Percentiles rank a stretch among this genome's conserved stretches.
Evolutionary conservation across 306 rosid genomes (phyloP).

Genomic region (Fragaria iinumae): DNA sequence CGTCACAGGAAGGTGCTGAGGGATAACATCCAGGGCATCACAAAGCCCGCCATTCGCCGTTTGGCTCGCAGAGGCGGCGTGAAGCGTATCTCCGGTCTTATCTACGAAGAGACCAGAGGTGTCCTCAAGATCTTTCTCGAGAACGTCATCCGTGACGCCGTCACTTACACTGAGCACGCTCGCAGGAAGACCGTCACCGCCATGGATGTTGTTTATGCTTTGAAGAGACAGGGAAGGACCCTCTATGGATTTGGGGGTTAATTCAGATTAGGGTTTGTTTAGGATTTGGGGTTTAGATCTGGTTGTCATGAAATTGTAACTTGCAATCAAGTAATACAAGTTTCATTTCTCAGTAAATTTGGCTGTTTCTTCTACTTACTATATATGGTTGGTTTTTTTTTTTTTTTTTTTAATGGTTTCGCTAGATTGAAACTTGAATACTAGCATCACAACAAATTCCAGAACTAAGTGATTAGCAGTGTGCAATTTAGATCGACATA

Average conservation of each 20-base stretch:
- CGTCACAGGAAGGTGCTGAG: slow-evolving; percentile 52
- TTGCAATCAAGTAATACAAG: too few relatives aligned
- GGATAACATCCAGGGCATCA: slow-evolving; percentile 55
- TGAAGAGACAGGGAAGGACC: slow-evolving; percentile 54
- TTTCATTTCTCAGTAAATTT: too few relatives aligned
- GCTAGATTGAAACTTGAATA: too few relatives aligned
- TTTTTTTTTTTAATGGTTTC: too few relatives aligned
- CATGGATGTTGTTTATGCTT: slow-evolving; percentile 50
- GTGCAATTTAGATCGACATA: too few relatives aligned
- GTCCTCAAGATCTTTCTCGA: slow-evolving; percentile 50
- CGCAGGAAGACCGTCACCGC: slow-evolving; percentile 55
- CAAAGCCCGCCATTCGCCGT: slow-evolving; percentile 54
- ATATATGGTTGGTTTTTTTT: too few relatives aligned
- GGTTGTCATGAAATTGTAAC: too few relatives aligned
- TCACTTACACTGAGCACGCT: slow-evolving; percentile 49
- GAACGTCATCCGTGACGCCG: slow-evolving; percentile 53
- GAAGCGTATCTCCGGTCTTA: slow-evolving; percentile 52
- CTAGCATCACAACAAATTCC: too few relatives aligned
- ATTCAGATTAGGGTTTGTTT: not conserved
- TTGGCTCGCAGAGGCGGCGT: slow-evolving; percentile 53
- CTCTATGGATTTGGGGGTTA: slow-evolving; percentile 52
- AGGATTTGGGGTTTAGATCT: too few relatives aligned
- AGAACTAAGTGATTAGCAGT: too few relatives aligned
- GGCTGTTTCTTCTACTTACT: too few relatives aligned
- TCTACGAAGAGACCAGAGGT: slow-evolving; percentile 53